phyloP scores from a whole-genome alignment of 345 rosid genomes.

The Salix suchowensis region DNA sequence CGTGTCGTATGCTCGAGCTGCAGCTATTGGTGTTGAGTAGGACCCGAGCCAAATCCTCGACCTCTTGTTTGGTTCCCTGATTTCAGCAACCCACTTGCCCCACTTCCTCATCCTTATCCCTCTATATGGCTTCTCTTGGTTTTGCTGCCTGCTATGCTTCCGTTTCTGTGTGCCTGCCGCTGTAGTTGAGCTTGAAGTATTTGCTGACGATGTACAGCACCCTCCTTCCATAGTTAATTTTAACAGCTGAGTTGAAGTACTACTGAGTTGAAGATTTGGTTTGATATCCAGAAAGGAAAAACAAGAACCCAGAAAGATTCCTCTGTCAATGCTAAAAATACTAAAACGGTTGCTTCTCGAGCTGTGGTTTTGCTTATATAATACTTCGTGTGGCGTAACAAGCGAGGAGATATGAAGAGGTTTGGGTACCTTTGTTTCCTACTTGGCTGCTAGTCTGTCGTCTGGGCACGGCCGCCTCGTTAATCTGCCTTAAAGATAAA shows the following conservation, averaged over 20 bases:
- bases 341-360: not conserved
- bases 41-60: constrained; percentile 51
- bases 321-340: not conserved
- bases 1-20: constrained; percentile 49
- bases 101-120: constrained; percentile 56
- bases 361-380: not conserved
- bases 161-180: not conserved
- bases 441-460: constrained; percentile 53
- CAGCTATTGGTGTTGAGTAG: constrained; percentile 41
- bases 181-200: constrained; percentile 2
- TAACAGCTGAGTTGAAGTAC: not conserved
- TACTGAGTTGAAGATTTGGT: not conserved
- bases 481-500: constrained; percentile 39
- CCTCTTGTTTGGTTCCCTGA: constrained; percentile 48
- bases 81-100: constrained; percentile 55
- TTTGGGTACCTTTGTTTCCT: constrained; percentile 21
- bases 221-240: constrained; percentile 13
- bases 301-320: not conserved
- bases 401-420: constrained; percentile 1
- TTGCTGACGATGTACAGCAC: constrained; percentile 3
- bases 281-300: not conserved
- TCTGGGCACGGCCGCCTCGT: constrained; percentile 58
- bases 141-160: constrained; percentile 18
- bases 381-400: not conserved
- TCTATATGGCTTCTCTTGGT: constrained; percentile 33